Evolutionary conservation across 2,329 filamentous ascomycete species (phyloP).

Genomic region (Sporothrix luriei): DNA sequence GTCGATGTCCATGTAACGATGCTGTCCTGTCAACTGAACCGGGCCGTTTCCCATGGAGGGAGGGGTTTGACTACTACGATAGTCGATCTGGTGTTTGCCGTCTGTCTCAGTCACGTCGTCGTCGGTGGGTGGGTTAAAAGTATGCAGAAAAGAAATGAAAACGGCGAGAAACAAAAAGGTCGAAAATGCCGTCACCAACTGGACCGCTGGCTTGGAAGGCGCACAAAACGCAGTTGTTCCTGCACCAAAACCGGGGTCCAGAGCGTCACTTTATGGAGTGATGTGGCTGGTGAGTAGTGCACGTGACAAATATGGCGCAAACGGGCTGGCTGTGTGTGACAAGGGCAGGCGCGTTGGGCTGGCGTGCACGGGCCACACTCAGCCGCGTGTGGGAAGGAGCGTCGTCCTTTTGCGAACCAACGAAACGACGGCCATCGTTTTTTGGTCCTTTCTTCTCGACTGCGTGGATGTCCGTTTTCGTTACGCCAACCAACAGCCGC

Average conservation of each 20-base stretch:
- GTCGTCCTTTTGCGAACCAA: neutral
- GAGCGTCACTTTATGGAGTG: too few relatives aligned
- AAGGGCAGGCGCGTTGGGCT: neutral
- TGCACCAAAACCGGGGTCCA: neutral
- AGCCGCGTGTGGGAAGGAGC: slow-evolving; percentile 27
- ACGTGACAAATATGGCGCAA: neutral
- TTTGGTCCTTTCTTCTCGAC: neutral
- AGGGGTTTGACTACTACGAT: neutral
- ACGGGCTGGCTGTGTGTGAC: neutral
- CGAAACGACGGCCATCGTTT: slow-evolving; percentile 1
- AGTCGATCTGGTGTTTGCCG: neutral
- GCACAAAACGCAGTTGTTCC: neutral
- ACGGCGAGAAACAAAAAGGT: neutral
- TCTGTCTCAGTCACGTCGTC: neutral
- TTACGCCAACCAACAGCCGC: slow-evolving; percentile 13
- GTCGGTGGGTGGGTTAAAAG: neutral
- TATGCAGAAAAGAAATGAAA: neutral
- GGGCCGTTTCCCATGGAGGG: neutral
- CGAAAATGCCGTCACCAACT: slow-evolving; percentile 5
- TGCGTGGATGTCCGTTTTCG: slow-evolving; percentile 22
- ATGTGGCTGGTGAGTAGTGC: slow-evolving; percentile 17
- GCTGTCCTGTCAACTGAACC: neutral
- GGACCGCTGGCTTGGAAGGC: slow-evolving; percentile 9
- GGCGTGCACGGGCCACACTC: slow-evolving; percentile 23
- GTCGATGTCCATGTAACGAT: neutral